Evolutionary conservation across 805 yeast species (phyloP).

Genomic region (Phaffomyces opuntiae): DNA sequence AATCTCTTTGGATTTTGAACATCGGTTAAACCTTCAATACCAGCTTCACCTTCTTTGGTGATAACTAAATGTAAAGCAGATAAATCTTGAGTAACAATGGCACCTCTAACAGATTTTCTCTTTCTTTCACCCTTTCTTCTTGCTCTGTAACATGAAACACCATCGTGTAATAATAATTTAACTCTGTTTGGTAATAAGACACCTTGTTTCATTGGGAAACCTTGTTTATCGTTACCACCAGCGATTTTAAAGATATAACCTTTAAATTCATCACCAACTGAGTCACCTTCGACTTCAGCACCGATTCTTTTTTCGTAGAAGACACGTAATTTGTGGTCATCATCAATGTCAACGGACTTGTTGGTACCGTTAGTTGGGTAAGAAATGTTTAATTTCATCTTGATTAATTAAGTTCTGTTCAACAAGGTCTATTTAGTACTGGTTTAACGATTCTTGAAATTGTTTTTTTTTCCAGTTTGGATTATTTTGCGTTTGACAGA

Average conservation of each 20-base stretch:
- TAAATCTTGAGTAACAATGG: slow-evolving; percentile 95
- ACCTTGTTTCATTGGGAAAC: slow-evolving; percentile 99
- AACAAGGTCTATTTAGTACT: not conserved
- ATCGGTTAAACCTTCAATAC: slow-evolving; percentile 94
- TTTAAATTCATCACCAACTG: slow-evolving; percentile 96
- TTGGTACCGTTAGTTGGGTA: slow-evolving; percentile 99
- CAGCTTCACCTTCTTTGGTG: slow-evolving; percentile 96
- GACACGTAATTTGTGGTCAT: slow-evolving; percentile 96
- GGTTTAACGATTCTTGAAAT: not conserved
- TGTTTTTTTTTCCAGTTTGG: slow-evolving; percentile 1
- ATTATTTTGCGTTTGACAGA: not conserved
- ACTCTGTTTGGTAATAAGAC: slow-evolving; percentile 99
- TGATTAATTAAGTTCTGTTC: not conserved
- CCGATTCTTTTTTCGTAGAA: slow-evolving; percentile 99
- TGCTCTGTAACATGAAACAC: slow-evolving; percentile 98
- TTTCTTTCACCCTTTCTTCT: slow-evolving; percentile 99
- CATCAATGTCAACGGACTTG: slow-evolving; percentile 96
- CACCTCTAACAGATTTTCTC: slow-evolving; percentile 99
- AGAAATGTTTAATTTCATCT: slow-evolving; percentile 76
- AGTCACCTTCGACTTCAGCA: slow-evolving; percentile 98
- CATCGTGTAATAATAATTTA: slow-evolving; percentile 87
- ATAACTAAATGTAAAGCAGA: slow-evolving; percentile 90
- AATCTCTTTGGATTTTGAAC: slow-evolving; percentile 95
- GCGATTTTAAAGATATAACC: slow-evolving; percentile 98
- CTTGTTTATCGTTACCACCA: slow-evolving; percentile 99